Conservation (phyloP, 768 basidiomycete species). For the Tephrocybe sp. region DNA sequence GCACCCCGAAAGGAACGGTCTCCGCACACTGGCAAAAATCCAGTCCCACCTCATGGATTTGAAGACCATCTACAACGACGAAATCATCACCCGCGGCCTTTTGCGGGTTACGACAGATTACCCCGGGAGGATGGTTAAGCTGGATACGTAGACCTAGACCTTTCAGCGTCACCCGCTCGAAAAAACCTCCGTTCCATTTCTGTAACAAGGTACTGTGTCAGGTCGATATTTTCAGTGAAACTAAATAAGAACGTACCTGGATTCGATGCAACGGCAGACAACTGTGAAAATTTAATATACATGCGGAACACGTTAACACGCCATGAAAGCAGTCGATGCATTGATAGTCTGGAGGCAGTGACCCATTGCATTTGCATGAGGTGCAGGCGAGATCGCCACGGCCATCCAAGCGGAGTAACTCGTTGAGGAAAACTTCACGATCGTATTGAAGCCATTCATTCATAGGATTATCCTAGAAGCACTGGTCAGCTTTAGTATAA, state of each 20-base stretch:
- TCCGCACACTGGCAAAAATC: conserved; percentile 7
- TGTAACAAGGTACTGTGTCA: not conserved
- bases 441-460: too few species aligned
- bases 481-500: too few species aligned
- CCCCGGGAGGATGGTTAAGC: conserved; percentile 15
- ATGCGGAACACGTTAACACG: not conserved
- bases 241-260: not conserved
- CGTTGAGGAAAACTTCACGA: too few species aligned
- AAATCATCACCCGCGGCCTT: not conserved
- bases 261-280: too few species aligned
- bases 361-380: too few species aligned
- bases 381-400: too few species aligned
- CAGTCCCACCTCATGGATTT: conserved; percentile 4
- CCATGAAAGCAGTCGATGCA: too few species aligned
- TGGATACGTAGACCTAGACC: conserved; percentile 21
- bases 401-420: too few species aligned
- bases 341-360: too few species aligned
- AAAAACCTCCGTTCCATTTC: conserved; percentile 12
- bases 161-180: not conserved
- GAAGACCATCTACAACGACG: not conserved
- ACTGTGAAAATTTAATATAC: not conserved
- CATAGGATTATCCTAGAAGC: too few species aligned
- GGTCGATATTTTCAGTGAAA: not conserved
- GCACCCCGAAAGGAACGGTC: not conserved
- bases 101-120: not conserved